A percentile compares a stretch with the other conserved stretches of the same genome.
Conservation (phyloP, 257 asterid species). For the Echium plantagineum region DNA sequence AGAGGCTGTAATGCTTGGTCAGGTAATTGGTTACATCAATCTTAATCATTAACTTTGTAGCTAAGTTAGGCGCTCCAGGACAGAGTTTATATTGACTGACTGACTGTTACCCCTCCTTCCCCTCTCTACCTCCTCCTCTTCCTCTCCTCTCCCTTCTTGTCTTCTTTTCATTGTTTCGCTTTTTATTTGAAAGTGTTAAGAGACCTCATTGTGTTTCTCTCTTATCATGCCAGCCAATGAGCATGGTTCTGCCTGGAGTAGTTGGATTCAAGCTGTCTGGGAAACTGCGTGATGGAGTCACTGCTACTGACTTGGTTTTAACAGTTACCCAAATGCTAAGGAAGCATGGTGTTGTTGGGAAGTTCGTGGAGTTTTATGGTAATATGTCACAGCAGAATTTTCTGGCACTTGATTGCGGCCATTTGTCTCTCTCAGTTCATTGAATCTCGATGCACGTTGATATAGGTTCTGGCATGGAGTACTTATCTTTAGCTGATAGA, state of each 20-base stretch:
- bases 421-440: neutral
- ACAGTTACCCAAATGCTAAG: constrained; percentile 84
- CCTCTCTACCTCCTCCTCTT: too few relatives aligned
- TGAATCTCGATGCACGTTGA: neutral
- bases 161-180: too few relatives aligned
- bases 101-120: too few relatives aligned
- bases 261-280: constrained; percentile 89
- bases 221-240: constrained; percentile 60
- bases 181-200: neutral
- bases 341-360: constrained; percentile 89
- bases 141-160: too few relatives aligned
- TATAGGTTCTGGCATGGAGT: constrained; percentile 73
- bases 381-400: neutral
- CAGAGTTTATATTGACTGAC: too few relatives aligned
- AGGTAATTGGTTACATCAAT: constrained; percentile 27
- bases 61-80: too few relatives aligned
- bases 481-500: constrained; percentile 73
- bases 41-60: too few relatives aligned
- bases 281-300: constrained; percentile 62
- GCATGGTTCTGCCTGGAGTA: constrained; percentile 93
- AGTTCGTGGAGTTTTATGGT: constrained; percentile 53
- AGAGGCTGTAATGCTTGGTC: constrained; percentile 92
- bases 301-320: constrained; percentile 83
- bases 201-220: neutral
- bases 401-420: neutral